Evolutionary conservation across 192 early-diverging fungal species (phyloP).

Genomic region (Dissophora ornata): DNA sequence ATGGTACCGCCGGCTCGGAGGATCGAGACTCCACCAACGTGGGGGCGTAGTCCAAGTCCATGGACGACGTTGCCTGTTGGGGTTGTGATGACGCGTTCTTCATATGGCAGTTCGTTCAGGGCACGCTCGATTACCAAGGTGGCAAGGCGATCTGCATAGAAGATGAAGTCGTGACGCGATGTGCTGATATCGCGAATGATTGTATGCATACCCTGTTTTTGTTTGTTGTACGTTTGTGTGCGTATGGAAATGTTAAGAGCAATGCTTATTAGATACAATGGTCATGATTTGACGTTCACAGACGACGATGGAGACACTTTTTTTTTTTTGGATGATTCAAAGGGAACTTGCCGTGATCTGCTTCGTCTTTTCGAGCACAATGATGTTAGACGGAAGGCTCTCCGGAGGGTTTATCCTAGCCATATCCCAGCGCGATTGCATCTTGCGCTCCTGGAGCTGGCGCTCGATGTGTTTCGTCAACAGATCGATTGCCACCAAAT

Average conservation of each 20-base stretch:
- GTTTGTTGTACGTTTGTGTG: no score
- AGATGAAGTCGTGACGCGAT: constrained; percentile 87
- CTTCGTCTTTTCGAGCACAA: constrained; percentile 63
- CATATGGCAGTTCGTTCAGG: constrained; percentile 70
- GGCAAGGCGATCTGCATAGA: constrained; percentile 90
- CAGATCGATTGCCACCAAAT: constrained; percentile 90
- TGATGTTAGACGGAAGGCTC: constrained; percentile 57
- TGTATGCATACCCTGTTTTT: constrained; percentile 78
- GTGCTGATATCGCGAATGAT: constrained; percentile 80
- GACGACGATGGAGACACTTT: no score
- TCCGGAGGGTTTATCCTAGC: constrained; percentile 52
- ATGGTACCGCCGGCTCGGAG: constrained; percentile 91
- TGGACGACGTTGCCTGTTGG: constrained; percentile 68
- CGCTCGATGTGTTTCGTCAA: constrained; percentile 90
- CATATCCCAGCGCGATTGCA: constrained; percentile 67
- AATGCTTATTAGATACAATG: no score
- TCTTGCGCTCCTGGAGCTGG: constrained; percentile 80
- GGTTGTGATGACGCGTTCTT: constrained; percentile 61
- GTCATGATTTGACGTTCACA: no score
- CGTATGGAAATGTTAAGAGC: no score
- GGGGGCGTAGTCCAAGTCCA: constrained; percentile 54
- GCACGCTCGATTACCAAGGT: constrained; percentile 86
- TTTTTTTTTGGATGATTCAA: no score
- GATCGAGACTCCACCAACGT: constrained; percentile 82
- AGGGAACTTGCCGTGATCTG: constrained; percentile 67